These are phyloP conservation scores for Globisporangium nunn DNA, from an alignment of 352 stramenopile genomes.

Conservation along the genomic window DNA sequence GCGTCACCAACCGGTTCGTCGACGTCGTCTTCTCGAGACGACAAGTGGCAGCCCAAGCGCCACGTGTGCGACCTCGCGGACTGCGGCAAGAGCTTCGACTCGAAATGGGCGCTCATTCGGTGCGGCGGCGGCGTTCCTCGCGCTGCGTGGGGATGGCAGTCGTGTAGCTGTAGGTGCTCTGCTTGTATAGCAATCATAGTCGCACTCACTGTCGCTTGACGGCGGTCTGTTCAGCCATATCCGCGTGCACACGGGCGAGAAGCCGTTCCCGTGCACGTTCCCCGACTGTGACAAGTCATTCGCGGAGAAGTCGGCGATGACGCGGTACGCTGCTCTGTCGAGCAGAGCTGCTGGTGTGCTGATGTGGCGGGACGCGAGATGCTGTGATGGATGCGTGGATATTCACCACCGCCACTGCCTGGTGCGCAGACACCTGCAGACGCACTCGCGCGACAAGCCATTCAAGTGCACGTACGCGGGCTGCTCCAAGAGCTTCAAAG, in stretches of 20 bases:
- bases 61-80: slow-evolving; percentile 57
- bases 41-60: slow-evolving; percentile 57
- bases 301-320: slow-evolving; percentile 85
- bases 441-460: slow-evolving; percentile 78
- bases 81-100: slow-evolving; percentile 83
- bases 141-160: not conserved
- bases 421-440: slow-evolving; percentile 58
- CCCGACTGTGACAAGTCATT: slow-evolving; percentile 85
- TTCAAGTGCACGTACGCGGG: slow-evolving; percentile 83
- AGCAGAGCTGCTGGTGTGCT: no score
- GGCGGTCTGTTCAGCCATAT: slow-evolving; percentile 50
- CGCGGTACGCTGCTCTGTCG: slow-evolving; percentile 27
- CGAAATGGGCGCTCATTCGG: slow-evolving; percentile 78
- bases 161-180: not conserved
- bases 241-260: slow-evolving; percentile 83
- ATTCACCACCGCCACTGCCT: no score
- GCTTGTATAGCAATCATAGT: not conserved
- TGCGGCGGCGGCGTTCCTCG: slow-evolving; percentile 8
- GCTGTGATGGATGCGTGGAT: not conserved
- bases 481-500: slow-evolving; percentile 86
- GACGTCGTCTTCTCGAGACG: slow-evolving; percentile 31
- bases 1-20: slow-evolving; percentile 19
- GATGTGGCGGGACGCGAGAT: not conserved
- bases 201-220: not conserved
- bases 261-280: slow-evolving; percentile 80